phyloP scores from a whole-genome alignment of 1,284 basidiomycete genomes.

The Heterobasidion annosum region DNA sequence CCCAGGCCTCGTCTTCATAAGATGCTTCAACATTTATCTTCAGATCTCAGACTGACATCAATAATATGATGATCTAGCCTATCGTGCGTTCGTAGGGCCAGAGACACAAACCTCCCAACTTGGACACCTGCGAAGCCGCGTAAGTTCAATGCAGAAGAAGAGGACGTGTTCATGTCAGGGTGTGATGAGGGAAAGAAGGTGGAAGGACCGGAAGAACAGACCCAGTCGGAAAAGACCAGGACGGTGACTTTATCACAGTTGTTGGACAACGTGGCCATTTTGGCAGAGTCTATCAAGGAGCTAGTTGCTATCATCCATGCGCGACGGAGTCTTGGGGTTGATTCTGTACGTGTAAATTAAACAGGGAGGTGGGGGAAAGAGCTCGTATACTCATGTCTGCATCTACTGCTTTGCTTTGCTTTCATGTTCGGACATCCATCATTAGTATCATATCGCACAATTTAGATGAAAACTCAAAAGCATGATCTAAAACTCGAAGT shows the following conservation, averaged over 20 bases:
- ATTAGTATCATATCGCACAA: neutral
- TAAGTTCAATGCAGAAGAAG: conserved; percentile 49
- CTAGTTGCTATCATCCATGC: conserved; percentile 83
- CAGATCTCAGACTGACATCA: neutral
- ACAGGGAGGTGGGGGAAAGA: neutral
- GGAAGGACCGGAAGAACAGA: conserved; percentile 19
- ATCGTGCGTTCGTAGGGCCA: neutral
- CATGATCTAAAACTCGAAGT: too few species aligned
- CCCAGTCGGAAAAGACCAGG: conserved; percentile 19
- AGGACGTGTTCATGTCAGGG: conserved; percentile 54
- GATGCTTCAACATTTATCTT: too few species aligned
- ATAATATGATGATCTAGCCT: neutral
- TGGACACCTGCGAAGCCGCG: conserved; percentile 51
- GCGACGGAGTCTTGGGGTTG: conserved; percentile 80
- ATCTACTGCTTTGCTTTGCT: conserved; percentile 6
- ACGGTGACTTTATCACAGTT: conserved; percentile 73
- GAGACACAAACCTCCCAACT: neutral
- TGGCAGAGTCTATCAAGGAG: conserved; percentile 96
- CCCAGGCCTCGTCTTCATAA: too few species aligned
- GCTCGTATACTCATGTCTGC: neutral
- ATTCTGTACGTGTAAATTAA: conserved; percentile 56
- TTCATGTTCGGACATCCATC: neutral
- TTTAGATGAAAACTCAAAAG: neutral
- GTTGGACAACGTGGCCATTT: conserved; percentile 90
- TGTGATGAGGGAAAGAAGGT: conserved; percentile 37